Evolutionary conservation across 306 rosid genomes (phyloP).

Genomic region (Trichosanthes cucumerina): DNA sequence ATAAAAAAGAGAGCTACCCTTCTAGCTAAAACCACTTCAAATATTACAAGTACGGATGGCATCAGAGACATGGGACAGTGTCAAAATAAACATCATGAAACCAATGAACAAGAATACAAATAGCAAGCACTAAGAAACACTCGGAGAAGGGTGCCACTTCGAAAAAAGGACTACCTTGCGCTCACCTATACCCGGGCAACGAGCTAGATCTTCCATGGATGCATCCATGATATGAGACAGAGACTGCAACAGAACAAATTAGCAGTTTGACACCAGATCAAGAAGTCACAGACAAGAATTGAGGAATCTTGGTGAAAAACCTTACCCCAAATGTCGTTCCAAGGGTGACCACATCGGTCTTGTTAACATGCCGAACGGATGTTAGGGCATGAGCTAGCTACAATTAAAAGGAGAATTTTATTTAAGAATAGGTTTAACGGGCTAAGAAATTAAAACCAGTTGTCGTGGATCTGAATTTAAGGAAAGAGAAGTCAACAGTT

Average conservation of each 20-base stretch:
- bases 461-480: not conserved
- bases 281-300: not conserved
- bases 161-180: constrained; percentile 60
- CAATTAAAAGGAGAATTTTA: constrained; percentile 23
- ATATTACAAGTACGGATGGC: not conserved
- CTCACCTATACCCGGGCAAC: constrained; percentile 99
- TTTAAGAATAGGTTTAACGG: not conserved
- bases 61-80: not conserved
- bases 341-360: constrained; percentile 95
- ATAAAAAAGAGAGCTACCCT: not conserved
- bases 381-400: constrained; percentile 69
- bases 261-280: constrained; percentile 4
- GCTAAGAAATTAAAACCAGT: not conserved
- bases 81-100: not conserved
- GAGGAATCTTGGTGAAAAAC: not conserved
- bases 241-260: constrained; percentile 45
- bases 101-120: not conserved
- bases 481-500: not conserved
- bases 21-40: not conserved
- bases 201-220: constrained; percentile 98
- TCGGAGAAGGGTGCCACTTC: not conserved
- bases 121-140: not conserved
- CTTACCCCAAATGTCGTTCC: constrained; percentile 89
- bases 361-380: constrained; percentile 79
- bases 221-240: constrained; percentile 87